These are phyloP conservation scores for Diaporthe longicolla DNA, from an alignment of 2,329 filamentous ascomycete genomes.

Conservation along the genomic window DNA sequence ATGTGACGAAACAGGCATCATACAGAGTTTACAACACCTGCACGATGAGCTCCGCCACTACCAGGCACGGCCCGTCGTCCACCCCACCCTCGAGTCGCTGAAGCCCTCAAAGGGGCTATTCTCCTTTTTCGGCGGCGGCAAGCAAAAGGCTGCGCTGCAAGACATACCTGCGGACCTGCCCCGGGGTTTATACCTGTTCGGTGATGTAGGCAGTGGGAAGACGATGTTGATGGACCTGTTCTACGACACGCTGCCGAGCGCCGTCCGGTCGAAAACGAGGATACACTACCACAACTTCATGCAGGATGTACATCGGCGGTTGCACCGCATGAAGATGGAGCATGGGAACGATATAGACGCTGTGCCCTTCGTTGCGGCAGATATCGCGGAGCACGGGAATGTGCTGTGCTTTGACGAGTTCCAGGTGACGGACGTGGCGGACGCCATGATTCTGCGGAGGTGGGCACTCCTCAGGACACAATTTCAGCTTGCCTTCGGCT, in stretches of 20 bases:
- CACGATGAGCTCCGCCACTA: conserved; percentile 87
- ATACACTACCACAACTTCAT: conserved; percentile 99
- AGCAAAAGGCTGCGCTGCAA: conserved; percentile 57
- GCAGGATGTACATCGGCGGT: conserved; percentile 93
- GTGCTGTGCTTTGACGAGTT: conserved; percentile 99
- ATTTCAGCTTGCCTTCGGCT: neutral
- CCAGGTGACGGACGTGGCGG: conserved; percentile 97
- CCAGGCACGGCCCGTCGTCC: conserved; percentile 78
- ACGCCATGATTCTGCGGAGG: conserved; percentile 96
- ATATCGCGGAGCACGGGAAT: conserved; percentile 86
- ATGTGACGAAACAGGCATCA: conserved; percentile 73
- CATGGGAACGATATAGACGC: conserved; percentile 92
- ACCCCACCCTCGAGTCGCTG: conserved; percentile 81
- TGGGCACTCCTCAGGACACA: conserved; percentile 49
- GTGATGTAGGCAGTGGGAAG: conserved; percentile 97
- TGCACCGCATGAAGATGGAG: conserved; percentile 91
- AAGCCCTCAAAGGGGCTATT: conserved; percentile 71
- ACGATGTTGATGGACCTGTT: conserved; percentile 99
- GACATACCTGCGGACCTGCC: conserved; percentile 81
- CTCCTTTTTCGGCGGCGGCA: conserved; percentile 72
- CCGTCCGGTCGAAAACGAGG: conserved; percentile 85
- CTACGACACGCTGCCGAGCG: conserved; percentile 88
- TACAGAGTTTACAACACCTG: conserved; percentile 89
- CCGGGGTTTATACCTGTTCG: conserved; percentile 92
- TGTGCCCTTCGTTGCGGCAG: conserved; percentile 92